These are phyloP conservation scores for Apiospora hydei DNA, from an alignment of 2,329 filamentous ascomycete genomes.

Conservation along the genomic window DNA sequence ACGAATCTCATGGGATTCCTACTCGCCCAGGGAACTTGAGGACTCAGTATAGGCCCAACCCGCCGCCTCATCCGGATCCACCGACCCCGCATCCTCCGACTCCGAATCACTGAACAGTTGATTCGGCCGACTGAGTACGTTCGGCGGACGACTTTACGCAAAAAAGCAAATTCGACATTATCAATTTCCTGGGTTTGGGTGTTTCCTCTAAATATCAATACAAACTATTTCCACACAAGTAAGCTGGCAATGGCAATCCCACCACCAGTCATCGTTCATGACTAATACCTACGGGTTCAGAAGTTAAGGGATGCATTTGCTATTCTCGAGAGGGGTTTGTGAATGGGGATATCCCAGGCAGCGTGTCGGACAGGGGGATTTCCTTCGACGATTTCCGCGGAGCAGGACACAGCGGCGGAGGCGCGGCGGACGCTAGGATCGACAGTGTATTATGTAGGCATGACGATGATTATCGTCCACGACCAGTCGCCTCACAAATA, in stretches of 20 bases:
- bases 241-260: background rate
- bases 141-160: background rate
- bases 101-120: constrained; percentile 30
- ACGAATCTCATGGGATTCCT: background rate
- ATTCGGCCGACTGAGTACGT: background rate
- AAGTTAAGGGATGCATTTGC: background rate
- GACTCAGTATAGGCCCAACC: constrained; percentile 36
- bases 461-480: background rate
- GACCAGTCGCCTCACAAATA: background rate
- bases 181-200: background rate
- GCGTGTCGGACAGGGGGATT: background rate
- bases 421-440: background rate
- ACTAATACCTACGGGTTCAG: background rate
- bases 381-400: background rate
- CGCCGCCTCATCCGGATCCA: constrained; percentile 42
- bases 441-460: background rate
- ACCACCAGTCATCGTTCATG: background rate
- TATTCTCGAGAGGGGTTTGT: background rate
- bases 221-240: background rate
- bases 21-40: background rate
- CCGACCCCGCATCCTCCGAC: constrained; percentile 39
- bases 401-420: background rate
- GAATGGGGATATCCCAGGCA: background rate
- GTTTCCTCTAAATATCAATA: background rate
- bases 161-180: no score